Evolutionary conservation across 2,329 filamentous ascomycete genomes (phyloP), one percentile per base, ranked within the genome.

Genomic region (Diaporthe sp.): DNA sequence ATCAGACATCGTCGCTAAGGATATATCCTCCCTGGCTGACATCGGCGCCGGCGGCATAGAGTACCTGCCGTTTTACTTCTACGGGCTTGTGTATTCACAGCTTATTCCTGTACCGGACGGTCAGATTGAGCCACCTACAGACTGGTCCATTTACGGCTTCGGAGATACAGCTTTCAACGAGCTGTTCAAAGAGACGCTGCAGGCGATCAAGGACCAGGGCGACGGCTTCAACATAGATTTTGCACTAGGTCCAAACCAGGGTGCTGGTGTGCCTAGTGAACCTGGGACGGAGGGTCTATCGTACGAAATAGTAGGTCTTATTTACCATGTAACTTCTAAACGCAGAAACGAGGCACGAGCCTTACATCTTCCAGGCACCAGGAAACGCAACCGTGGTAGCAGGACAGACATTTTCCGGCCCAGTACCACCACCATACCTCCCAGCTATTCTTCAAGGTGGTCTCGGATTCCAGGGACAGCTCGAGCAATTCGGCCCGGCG

Each of bases 161-260:
- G 85, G 84, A 1, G 82, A 81, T 19, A 76, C 79, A 7, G 80
- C 84, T 1, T 76, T 70, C 17, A 76, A 71, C 53, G 27, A 66
- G 50, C 51, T 51, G 25, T 51, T 47, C 22, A 39, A 39, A 78
- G 19, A 75, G 78, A 27, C 70, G 81, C 35, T 82, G 81, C 63
- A 73, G 78, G 27, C 73, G 17, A 71, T 82, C 70, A 82, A 84
- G 1, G 76, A 79, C 15, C 78, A 81, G 22, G 82, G 85, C 0
- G 73, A 81, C 25, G 83, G 79, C 0, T 58, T 88, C 13, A 71
- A 84, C 6, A 82, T 89, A 77, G 86, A 89, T 75, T 86, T 87
- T 76, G 80, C 84, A 0, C 63, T 88, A 1, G 87, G 86, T 0
- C 83, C 86, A 0, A 86, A 86, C 74, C 84, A 87, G 76, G 87